Evolutionary conservation across 2,329 filamentous ascomycete species (phyloP).

Genomic region (Canariomyces notabilis): DNA sequence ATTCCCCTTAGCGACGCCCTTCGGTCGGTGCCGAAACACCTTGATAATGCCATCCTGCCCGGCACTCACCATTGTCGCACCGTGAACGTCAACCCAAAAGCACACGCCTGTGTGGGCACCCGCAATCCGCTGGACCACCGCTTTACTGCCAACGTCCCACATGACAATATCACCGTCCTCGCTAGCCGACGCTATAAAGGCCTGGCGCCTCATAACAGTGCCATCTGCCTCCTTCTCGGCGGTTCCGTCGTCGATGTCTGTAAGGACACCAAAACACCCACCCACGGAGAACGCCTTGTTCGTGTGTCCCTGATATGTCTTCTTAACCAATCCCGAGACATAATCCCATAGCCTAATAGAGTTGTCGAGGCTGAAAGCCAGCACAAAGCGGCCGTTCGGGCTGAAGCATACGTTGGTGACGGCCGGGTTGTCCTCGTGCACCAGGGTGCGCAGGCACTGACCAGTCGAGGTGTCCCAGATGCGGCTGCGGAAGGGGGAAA

Average conservation of each 20-base stretch:
- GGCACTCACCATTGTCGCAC: conserved; percentile 52
- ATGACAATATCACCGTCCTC: conserved; percentile 81
- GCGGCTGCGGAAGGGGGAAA: conserved; percentile 45
- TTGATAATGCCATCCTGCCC: conserved; percentile 51
- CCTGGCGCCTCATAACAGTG: conserved; percentile 21
- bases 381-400: conserved; percentile 87
- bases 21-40: conserved; percentile 39
- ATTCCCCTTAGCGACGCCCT: conserved; percentile 10
- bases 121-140: conserved; percentile 64
- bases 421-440: conserved; percentile 92
- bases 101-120: conserved; percentile 53
- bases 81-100: conserved; percentile 60
- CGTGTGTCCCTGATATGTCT: conserved; percentile 91
- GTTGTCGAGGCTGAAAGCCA: conserved; percentile 87
- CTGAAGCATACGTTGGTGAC: conserved; percentile 88
- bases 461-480: conserved; percentile 96
- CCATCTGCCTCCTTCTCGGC: conserved; percentile 22
- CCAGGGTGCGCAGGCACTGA: conserved; percentile 88
- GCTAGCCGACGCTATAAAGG: conserved; percentile 75
- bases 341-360: conserved; percentile 95
- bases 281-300: conserved; percentile 83
- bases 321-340: conserved; percentile 82
- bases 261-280: conserved; percentile 68
- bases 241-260: conserved; percentile 19
- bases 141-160: conserved; percentile 88